phyloP scores from a whole-genome alignment of 1,139 yeast genomes.

The Nakaseomyces nivariensis region DNA sequence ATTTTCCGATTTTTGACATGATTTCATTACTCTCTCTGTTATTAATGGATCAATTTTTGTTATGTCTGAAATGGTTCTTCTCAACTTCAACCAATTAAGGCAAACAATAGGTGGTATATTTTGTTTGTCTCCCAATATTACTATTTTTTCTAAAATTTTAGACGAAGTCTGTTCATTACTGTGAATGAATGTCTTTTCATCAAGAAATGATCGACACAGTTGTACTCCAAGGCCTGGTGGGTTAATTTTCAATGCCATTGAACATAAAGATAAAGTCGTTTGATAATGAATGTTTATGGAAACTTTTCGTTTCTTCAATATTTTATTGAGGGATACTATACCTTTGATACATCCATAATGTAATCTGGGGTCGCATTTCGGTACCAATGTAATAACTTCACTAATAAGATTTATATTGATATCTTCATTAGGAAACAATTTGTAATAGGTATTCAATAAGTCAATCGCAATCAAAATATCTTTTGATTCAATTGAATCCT shows the following conservation, averaged over 20 bases:
- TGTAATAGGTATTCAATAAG: constrained; percentile 14
- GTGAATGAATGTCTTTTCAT: not conserved
- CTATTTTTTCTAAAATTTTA: not conserved
- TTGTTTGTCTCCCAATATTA: not conserved
- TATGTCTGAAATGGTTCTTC: not conserved
- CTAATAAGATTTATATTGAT: not conserved
- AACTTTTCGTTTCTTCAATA: constrained; percentile 6
- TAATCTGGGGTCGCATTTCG: constrained; percentile 16
- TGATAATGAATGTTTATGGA: constrained; percentile 6
- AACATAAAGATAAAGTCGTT: constrained; percentile 7
- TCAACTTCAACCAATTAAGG: not conserved
- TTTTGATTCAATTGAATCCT: constrained; percentile 10
- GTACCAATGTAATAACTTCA: constrained; percentile 5
- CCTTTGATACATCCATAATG: constrained; percentile 13
- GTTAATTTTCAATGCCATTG: not conserved
- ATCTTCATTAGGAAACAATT: constrained; percentile 3
- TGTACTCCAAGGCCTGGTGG: not conserved
- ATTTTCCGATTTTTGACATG: constrained; percentile 8
- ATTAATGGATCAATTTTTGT: not conserved
- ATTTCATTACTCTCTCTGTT: not conserved
- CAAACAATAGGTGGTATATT: not conserved
- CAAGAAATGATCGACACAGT: not conserved
- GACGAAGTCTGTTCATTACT: not conserved
- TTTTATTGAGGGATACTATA: constrained; percentile 8
- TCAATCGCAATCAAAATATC: constrained; percentile 18